phyloP scores from a whole-genome alignment of 2,329 filamentous ascomycete genomes.

The Diaporthe australafricana region DNA sequence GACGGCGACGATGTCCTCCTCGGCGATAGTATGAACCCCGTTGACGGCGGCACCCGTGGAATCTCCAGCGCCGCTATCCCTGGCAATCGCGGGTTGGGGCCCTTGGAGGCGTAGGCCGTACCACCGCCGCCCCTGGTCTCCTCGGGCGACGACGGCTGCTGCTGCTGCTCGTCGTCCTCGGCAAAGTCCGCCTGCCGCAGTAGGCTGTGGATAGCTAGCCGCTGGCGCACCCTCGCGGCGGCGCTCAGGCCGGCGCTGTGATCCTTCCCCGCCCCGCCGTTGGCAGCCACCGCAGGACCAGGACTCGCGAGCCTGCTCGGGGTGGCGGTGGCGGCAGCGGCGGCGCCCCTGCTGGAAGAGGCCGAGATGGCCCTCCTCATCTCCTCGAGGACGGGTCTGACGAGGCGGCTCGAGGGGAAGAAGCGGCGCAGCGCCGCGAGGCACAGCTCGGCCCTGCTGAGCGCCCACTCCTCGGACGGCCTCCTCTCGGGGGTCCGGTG shows the following conservation, averaged over 20 bases:
- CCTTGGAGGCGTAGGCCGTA: neutral
- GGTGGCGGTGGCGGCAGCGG: neutral
- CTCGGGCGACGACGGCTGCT: slow-evolving; percentile 29
- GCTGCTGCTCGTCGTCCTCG: slow-evolving; percentile 40
- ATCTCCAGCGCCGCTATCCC: slow-evolving; percentile 14
- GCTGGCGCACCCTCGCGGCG: slow-evolving; percentile 41
- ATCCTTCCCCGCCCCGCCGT: slow-evolving; percentile 32
- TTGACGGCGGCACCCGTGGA: neutral
- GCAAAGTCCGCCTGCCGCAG: slow-evolving; percentile 44
- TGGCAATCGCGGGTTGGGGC: neutral
- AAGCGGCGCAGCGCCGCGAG: slow-evolving; percentile 43
- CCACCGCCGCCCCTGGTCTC: neutral
- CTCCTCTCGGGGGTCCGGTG: too few relatives aligned
- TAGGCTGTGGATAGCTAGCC: slow-evolving; percentile 46
- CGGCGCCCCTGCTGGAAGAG: slow-evolving; percentile 33
- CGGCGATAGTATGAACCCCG: neutral
- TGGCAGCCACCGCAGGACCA: neutral
- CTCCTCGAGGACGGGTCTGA: slow-evolving; percentile 43
- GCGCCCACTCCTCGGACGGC: slow-evolving; percentile 41
- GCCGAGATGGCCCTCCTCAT: slow-evolving; percentile 40
- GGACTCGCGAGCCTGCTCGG: slow-evolving; percentile 27
- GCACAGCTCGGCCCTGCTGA: slow-evolving; percentile 44
- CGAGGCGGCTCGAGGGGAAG: slow-evolving; percentile 43
- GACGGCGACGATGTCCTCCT: neutral
- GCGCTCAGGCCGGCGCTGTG: slow-evolving; percentile 35